Evolutionary conservation across 306 rosid species (phyloP).

Genomic region (Notholithocarpus densiflorus): DNA sequence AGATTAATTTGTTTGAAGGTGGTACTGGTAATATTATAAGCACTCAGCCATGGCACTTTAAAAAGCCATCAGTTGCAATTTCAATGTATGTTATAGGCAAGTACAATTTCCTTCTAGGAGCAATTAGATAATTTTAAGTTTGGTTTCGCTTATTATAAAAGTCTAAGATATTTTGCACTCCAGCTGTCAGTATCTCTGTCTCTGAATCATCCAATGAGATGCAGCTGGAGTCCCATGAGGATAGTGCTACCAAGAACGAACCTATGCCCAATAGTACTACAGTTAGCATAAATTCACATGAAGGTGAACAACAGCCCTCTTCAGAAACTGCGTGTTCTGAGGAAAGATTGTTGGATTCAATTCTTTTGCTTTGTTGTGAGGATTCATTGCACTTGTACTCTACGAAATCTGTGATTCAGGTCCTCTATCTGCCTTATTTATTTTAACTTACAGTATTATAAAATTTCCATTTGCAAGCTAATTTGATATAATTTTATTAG

Average conservation of each 20-base stretch:
- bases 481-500: constrained; percentile 39
- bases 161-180: constrained; percentile 29
- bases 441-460: constrained; percentile 5
- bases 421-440: constrained; percentile 31
- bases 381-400: constrained; percentile 71
- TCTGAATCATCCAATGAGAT: constrained; percentile 56
- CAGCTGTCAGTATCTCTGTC: constrained; percentile 50
- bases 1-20: constrained; percentile 57
- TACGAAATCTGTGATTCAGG: constrained; percentile 79
- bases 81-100: constrained; percentile 99
- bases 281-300: constrained; percentile 36
- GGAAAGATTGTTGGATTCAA: constrained; percentile 50
- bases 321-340: constrained; percentile 44
- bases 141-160: constrained; percentile 10
- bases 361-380: constrained; percentile 76
- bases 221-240: constrained; percentile 37
- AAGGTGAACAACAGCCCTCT: constrained; percentile 30
- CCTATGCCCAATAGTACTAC: constrained; percentile 32
- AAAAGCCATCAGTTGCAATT: constrained; percentile 74
- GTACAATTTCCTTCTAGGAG: constrained; percentile 49
- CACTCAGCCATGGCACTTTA: constrained; percentile 50
- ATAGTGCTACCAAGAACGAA: constrained; percentile 31
- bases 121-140: constrained; percentile 1
- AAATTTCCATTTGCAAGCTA: constrained; percentile 20
- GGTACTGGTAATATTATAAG: constrained; percentile 54